Evolutionary conservation across 2,329 filamentous ascomycete species (phyloP), one percentile per base, ranked within the genome.

Genomic region (Aspergillus piperis): DNA sequence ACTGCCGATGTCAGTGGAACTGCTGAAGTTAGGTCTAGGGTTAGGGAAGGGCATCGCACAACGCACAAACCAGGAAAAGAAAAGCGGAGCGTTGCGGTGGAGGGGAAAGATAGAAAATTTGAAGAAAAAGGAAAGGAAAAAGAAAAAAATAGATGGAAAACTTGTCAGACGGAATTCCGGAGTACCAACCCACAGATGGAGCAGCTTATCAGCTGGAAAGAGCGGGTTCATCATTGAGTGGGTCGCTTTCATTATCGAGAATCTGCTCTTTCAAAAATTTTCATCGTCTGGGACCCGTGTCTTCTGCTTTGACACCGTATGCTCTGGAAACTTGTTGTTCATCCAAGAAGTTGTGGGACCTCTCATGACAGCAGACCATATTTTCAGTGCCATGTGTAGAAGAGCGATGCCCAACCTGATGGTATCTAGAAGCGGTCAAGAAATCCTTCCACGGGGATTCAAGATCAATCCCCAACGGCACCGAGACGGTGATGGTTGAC

Each of bases 381-480:
- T 58, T 47, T 27, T 25, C 44, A 44, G 30, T 58, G 59, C 59
- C 59, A 58, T 58, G 59, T 61, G 59, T 58, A 61, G 51, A 53
- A 15, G 15, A 49, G 21, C 7, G 21, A 23, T 49, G 44, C 44
- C 44, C 44, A 49, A 49, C 21, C 13, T 23, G 25, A 49, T 49
- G 27, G 44, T 49, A 50, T 30, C 42, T 60, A 54, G 50, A 50
- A 60, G 58, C 61, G 57, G 57, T 62, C 60, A 62, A 59, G 59
- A 5, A 49, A 50, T 53, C 21, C 36, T 23, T 48, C 47, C 32
- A 54, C 7, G 39, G 39, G 32, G 11, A 23, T 30, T 23, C n/a
- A 25, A 10, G 25, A 30, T 30, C 44, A 15, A 49, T 49, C 44
- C 44, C 44, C 44, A 49, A 49, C 44, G 44, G 13, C 15, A 21